These are phyloP conservation scores for Aspergillus diversus DNA, from an alignment of 495 filamentous ascomycete genomes.

Conservation along the genomic window DNA sequence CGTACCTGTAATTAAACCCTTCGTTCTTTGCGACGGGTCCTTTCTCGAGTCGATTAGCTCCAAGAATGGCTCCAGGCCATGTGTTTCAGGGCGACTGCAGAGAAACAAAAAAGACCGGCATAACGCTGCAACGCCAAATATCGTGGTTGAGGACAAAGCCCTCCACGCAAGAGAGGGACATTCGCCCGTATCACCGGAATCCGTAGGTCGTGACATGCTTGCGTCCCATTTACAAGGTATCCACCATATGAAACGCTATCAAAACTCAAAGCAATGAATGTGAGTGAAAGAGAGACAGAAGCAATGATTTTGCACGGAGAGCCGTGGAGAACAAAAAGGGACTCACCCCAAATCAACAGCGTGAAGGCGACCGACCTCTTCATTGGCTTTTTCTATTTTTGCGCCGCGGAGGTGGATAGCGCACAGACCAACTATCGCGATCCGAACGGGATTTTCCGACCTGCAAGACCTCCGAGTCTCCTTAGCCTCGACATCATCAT, in stretches of 20 bases:
- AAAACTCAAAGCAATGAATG: slow-evolving; percentile 11
- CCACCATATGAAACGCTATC: slow-evolving; percentile 36
- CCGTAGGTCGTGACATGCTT: slow-evolving; percentile 37
- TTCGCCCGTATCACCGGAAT: slow-evolving; percentile 46
- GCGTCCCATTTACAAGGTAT: slow-evolving; percentile 25
- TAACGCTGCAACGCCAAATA: slow-evolving; percentile 48
- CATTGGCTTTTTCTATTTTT: slow-evolving; percentile 25
- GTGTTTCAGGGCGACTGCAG: slow-evolving; percentile 57
- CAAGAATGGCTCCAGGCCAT: slow-evolving; percentile 75
- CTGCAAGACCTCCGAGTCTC: not conserved
- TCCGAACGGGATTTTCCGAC: slow-evolving; percentile 29
- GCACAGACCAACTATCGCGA: slow-evolving; percentile 26
- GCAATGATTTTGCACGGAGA: slow-evolving; percentile 5
- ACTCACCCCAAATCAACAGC: slow-evolving; percentile 11
- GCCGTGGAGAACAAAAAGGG: slow-evolving; percentile 11
- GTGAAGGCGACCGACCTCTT: slow-evolving; percentile 20
- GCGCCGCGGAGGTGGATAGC: slow-evolving; percentile 27
- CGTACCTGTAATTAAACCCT: slow-evolving; percentile 84
- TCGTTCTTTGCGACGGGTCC: slow-evolving; percentile 67
- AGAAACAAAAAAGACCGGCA: slow-evolving; percentile 52
- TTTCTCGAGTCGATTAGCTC: slow-evolving; percentile 72
- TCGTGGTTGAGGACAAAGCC: slow-evolving; percentile 44
- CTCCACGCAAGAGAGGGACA: slow-evolving; percentile 49
- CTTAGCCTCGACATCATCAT: not conserved
- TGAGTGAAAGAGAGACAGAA: slow-evolving; percentile 16